Conservation (phyloP, 2,329 filamentous ascomycete species). For the Neurospora crassa region DNA sequence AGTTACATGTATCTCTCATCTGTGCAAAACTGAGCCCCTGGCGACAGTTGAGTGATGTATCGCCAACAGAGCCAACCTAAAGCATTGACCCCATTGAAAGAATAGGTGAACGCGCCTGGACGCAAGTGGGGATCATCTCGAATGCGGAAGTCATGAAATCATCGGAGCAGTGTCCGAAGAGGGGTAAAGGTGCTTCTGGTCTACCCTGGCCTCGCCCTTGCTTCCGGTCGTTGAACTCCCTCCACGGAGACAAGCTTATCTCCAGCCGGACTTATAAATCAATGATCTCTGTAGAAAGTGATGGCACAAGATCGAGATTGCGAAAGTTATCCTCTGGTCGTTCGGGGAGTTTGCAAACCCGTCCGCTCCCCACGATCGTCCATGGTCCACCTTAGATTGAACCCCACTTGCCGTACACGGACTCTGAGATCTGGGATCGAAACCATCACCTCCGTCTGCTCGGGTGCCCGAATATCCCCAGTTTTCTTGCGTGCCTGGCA, state of each 20-base stretch:
- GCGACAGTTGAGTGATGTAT: neutral
- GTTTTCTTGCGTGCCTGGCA: neutral
- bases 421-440: neutral
- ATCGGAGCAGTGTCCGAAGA: neutral
- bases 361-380: neutral
- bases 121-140: neutral
- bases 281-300: neutral
- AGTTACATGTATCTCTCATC: neutral
- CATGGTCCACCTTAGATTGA: neutral
- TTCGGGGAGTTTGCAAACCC: neutral
- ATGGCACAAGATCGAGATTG: neutral
- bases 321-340: neutral
- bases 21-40: neutral
- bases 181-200: neutral
- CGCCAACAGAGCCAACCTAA: neutral
- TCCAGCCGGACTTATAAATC: neutral
- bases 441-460: neutral
- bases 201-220: neutral
- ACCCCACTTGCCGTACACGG: neutral
- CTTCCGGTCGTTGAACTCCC: neutral
- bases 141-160: neutral
- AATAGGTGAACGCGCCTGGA: neutral
- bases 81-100: neutral
- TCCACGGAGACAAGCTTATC: neutral
- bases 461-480: neutral